Evolutionary conservation across 345 rosid species (phyloP), one percentile per base, ranked within the genome.

Genomic region (Physaria fendleri): DNA sequence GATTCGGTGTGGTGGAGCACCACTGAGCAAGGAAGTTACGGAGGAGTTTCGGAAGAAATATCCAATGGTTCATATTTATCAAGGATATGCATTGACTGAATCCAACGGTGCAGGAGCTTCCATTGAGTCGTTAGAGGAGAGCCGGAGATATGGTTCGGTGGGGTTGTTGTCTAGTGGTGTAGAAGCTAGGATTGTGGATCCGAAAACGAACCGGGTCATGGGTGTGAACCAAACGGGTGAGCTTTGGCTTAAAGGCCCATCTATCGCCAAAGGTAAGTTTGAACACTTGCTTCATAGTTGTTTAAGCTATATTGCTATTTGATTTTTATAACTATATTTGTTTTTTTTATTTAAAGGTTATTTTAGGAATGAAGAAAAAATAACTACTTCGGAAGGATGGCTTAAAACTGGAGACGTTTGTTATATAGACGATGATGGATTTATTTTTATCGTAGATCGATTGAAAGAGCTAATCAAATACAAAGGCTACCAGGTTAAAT

Each of bases 381-480:
- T 87, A 8, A 50, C 81, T 14, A 79, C 78, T 70, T 64, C 79
- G 1, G 84, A 82, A 25, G 98, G 96, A 59, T 91, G 98, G 96
- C 63, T 91, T 16, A 88, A 78, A 70, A 91, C 98, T 1, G 96
- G 98, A 23, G 96, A 88, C 68, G 72, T 91, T 8, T 85, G 96
- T 72, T 85, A 83, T 55, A 78, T 88, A 17, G 95, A 88, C 15
- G 88, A 81, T 0, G 84, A 83, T 58, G 96, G 98, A 13, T 91
- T 78, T 78, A 66, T 91, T 45, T 88, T 79, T 13, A 64, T 85
- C 6, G 95, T 85, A 0, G 98, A 91, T 62, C 74, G 95, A 62
- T 49, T 91, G 62, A 88, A 88, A 76, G 98, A 91, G 73, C 76
- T 91, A 25, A 91, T 91, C 50, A 91, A 88, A 71, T 91, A 91